These are phyloP conservation scores for Aspergillus alliaceus DNA, from an alignment of 2,329 filamentous ascomycete genomes.

Conservation along the genomic window DNA sequence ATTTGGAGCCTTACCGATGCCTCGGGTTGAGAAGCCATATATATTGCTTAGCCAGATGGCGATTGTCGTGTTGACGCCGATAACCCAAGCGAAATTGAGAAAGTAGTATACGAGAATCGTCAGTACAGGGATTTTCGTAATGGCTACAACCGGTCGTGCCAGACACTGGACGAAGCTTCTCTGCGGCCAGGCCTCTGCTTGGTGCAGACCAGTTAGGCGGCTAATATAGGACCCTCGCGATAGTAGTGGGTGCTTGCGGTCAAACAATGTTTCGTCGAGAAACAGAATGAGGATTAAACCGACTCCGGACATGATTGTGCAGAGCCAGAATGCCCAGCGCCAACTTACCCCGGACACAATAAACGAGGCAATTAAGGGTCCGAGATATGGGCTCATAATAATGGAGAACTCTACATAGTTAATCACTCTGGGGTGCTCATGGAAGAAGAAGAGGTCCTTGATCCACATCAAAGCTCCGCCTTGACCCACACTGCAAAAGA, in stretches of 20 bases:
- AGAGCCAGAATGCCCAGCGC: slow-evolving; percentile 30
- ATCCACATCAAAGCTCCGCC: slow-evolving; percentile 52
- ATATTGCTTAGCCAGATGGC: slow-evolving; percentile 50
- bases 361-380: slow-evolving; percentile 48
- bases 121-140: slow-evolving; percentile 34
- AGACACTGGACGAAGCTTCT: slow-evolving; percentile 45
- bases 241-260: slow-evolving; percentile 11
- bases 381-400: slow-evolving; percentile 41
- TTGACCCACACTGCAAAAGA: slow-evolving; percentile 46
- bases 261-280: slow-evolving; percentile 31
- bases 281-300: slow-evolving; percentile 23
- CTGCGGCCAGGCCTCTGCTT: slow-evolving; percentile 23
- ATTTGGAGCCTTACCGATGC: slow-evolving; percentile 42
- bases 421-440: slow-evolving; percentile 48
- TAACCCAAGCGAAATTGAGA: slow-evolving; percentile 44
- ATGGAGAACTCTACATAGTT: slow-evolving; percentile 41
- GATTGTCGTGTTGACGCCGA: slow-evolving; percentile 57
- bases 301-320: slow-evolving; percentile 20
- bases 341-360: slow-evolving; percentile 46
- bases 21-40: slow-evolving; percentile 49
- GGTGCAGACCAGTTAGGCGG: slow-evolving; percentile 26
- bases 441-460: slow-evolving; percentile 62
- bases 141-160: slow-evolving; percentile 39
- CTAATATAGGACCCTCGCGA: slow-evolving; percentile 8
- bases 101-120: slow-evolving; percentile 32